phyloP scores from a whole-genome alignment of 2,329 filamentous ascomycete genomes.

The Ophiostoma ulmi region DNA sequence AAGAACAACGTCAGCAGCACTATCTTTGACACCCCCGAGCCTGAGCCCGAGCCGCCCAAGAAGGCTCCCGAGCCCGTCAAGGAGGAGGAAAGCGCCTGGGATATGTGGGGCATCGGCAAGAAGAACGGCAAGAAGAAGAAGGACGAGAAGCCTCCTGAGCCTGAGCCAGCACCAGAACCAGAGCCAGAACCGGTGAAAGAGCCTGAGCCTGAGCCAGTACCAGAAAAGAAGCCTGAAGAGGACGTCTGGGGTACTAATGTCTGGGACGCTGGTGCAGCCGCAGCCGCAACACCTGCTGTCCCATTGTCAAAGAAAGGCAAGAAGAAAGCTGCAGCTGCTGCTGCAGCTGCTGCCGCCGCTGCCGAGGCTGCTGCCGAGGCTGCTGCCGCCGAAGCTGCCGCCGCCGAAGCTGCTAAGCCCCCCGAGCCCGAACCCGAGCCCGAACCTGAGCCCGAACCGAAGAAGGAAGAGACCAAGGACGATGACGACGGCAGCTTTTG shows the following conservation, averaged over 20 bases:
- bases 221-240: slow-evolving; percentile 19
- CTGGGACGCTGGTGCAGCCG: background rate
- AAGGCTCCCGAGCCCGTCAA: slow-evolving; percentile 21
- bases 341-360: slow-evolving; percentile 14
- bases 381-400: slow-evolving; percentile 11
- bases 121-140: slow-evolving; percentile 34
- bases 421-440: slow-evolving; percentile 19
- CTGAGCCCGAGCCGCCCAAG: slow-evolving; percentile 22
- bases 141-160: slow-evolving; percentile 13
- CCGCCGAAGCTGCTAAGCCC: background rate
- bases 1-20: slow-evolving; percentile 32
- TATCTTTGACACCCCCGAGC: slow-evolving; percentile 22
- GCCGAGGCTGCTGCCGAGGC: no score
- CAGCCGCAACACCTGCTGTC: background rate
- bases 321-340: slow-evolving; percentile 29
- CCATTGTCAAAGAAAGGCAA: slow-evolving; percentile 39
- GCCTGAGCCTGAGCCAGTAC: slow-evolving; percentile 1
- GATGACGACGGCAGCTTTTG: slow-evolving; percentile 19
- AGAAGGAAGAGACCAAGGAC: slow-evolving; percentile 17
- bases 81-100: slow-evolving; percentile 36
- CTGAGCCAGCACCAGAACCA: slow-evolving; percentile 17
- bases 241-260: slow-evolving; percentile 25
- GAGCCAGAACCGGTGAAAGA: slow-evolving; percentile 7
- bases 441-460: slow-evolving; percentile 26
- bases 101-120: slow-evolving; percentile 41